These are phyloP conservation scores for Carex kokanica DNA, from an alignment of 176 grass and related monocot genomes.

Conservation along the genomic window DNA sequence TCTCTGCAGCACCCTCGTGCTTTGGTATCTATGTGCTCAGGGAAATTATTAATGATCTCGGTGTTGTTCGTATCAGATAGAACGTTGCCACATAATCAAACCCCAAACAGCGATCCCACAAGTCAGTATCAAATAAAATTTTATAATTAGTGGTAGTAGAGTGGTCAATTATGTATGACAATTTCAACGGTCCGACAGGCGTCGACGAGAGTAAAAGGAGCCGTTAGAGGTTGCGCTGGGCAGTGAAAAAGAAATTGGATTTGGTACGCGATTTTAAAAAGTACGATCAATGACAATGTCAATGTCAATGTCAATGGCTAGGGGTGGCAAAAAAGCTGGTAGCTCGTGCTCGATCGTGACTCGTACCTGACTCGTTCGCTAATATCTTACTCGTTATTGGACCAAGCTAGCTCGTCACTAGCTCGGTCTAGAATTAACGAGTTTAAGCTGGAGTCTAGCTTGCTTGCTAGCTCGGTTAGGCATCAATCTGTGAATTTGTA, in stretches of 20 bases:
- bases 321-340: too few relatives aligned
- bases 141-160: not conserved
- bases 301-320: too few relatives aligned
- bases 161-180: not conserved
- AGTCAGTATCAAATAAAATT: not conserved
- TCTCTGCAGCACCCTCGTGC: not conserved
- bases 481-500: too few relatives aligned
- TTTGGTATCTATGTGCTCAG: not conserved
- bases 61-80: not conserved
- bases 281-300: too few relatives aligned
- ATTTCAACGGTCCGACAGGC: conserved; percentile 13
- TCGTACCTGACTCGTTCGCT: too few relatives aligned
- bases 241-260: not conserved
- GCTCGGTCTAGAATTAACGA: too few relatives aligned
- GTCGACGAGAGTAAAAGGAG: not conserved
- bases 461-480: too few relatives aligned
- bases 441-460: too few relatives aligned
- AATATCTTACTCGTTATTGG: too few relatives aligned
- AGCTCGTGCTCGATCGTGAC: too few relatives aligned
- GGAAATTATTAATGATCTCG: not conserved
- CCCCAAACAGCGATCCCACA: not conserved
- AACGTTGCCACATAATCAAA: not conserved
- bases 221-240: not conserved
- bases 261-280: conserved; percentile 9
- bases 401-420: too few relatives aligned